Percentiles rank a stretch among this genome's conserved stretches.
phyloP scores from a whole-genome alignment of 768 basidiomycete genomes.

The Tephrocybe sp. region DNA sequence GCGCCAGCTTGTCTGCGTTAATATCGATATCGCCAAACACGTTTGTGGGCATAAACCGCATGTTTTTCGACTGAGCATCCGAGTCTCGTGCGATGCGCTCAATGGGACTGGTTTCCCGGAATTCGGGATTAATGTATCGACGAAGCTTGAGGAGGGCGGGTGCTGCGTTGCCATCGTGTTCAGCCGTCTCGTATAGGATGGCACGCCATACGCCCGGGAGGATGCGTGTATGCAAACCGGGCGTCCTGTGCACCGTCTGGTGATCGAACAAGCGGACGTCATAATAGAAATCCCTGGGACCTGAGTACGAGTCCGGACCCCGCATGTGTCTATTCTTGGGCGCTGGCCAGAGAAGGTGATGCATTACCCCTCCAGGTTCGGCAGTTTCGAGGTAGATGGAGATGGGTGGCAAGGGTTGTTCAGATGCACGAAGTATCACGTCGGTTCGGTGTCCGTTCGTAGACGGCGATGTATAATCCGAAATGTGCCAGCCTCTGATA shows the following conservation, averaged over 20 bases:
- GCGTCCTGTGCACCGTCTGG: conserved; percentile 4
- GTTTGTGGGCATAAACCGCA: conserved; percentile 17
- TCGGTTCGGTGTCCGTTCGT: conserved; percentile 23
- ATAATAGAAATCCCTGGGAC: conserved; percentile 19
- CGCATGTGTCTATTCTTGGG: conserved; percentile 13
- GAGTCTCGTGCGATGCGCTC: conserved; percentile 8
- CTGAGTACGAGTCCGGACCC: conserved; percentile 17
- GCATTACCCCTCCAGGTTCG: conserved; percentile 28
- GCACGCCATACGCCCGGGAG: conserved; percentile 43
- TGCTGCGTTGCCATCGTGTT: conserved; percentile 28
- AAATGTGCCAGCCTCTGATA: conserved; percentile 32
- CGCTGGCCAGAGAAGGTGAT: conserved; percentile 31
- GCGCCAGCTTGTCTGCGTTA: conserved; percentile 7
- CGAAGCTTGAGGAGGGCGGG: conserved; percentile 33
- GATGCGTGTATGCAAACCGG: conserved; percentile 26
- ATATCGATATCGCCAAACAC: conserved; percentile 13
- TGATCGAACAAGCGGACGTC: conserved; percentile 22
- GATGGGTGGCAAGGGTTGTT: conserved; percentile 34
- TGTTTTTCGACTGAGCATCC: conserved; percentile 18
- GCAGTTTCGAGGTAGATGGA: conserved; percentile 33
- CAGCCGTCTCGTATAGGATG: conserved; percentile 35
- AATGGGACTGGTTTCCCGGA: conserved; percentile 6
- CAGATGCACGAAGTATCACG: conserved; percentile 20
- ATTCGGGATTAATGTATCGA: conserved; percentile 35
- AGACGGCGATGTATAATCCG: conserved; percentile 34